phyloP scores from a whole-genome alignment of 768 basidiomycete genomes.

The Podaxis pistillaris region DNA sequence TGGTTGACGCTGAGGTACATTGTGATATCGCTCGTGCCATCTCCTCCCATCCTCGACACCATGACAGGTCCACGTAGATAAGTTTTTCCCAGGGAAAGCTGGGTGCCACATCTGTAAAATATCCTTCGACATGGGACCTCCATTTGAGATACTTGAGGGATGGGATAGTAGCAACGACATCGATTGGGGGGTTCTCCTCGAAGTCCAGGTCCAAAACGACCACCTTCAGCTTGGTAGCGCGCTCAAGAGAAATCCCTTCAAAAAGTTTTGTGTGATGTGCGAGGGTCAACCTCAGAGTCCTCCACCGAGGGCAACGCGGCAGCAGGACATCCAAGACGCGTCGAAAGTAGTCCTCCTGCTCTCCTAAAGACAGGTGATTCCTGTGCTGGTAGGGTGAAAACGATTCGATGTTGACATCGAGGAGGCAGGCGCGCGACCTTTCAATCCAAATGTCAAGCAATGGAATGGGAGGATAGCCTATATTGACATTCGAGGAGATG shows the following conservation, averaged over 20 bases:
- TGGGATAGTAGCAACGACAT: not conserved
- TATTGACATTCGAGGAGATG: not conserved
- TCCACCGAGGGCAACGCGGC: not conserved
- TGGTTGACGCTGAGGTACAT: not conserved
- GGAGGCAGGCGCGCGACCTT: not conserved
- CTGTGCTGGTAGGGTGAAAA: not conserved
- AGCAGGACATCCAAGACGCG: not conserved
- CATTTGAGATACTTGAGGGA: not conserved
- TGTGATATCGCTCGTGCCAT: not conserved
- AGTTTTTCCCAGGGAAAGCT: not conserved
- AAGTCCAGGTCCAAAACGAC: not conserved
- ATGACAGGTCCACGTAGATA: not conserved
- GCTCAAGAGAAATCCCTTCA: not conserved
- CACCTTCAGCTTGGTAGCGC: not conserved
- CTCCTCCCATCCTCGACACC: not conserved
- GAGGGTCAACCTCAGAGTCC: not conserved
- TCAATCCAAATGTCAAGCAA: not conserved
- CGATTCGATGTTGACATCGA: conserved; percentile 12
- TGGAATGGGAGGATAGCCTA: not conserved
- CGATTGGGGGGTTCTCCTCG: not conserved
- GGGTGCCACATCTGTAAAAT: not conserved
- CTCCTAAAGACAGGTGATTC: not conserved
- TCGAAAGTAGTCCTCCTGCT: not conserved
- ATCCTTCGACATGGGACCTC: not conserved
- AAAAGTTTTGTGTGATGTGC: not conserved